Evolutionary conservation across 768 basidiomycete genomes (phyloP), one percentile per base, ranked within the genome.

Genomic region (Termitomyces sp.): DNA sequence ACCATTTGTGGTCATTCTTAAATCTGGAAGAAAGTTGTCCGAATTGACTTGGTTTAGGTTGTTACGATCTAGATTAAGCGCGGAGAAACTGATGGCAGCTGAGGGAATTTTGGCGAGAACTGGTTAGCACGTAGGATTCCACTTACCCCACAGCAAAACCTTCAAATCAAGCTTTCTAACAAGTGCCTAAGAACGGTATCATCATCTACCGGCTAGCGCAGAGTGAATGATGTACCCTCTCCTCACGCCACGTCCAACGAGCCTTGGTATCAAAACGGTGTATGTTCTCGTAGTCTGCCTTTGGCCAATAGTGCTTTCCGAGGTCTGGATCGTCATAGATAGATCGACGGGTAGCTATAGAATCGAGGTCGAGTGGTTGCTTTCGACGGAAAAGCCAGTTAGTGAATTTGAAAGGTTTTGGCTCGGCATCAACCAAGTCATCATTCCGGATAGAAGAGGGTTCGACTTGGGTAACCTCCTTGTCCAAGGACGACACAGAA

Each of bases 201-300:
- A 49, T 9, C 15, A 12, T 41, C 6, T 20, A 9, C 1, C 3
- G 37, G 30, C 20, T 16, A 34, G 18, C 12, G 49, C 18, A 33
- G 31, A 13, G 50, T 22, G 20, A 7, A 33, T 34, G 0, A 65
- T 72, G 55, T 33, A 76, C 78, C 66, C 68, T 73, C 65, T 87
- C 83, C 66, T 87, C 84, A 42, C 76, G 68, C 57, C 76, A 75
- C 3, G 85, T 85, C 86, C 86, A 88, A 18, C 86, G 75, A 45
- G 80, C 80, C 37, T 71, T 71, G 0, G 80, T 75, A 60, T 87
- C 80, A 55, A 87, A 85, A 6, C 84, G 76, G 54, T 81, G 80
- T 11, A 80, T 60, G 63, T 83, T 84, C 67, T 86, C 84, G 45
- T 83, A 84, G 2, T 77, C 70, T 0, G 72, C 58, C 56, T 76